Percentiles rank a stretch among this genome's conserved stretches.
Evolutionary conservation across 2,329 filamentous ascomycete genomes (phyloP).

Genomic region (Colletotrichum camelliae): DNA sequence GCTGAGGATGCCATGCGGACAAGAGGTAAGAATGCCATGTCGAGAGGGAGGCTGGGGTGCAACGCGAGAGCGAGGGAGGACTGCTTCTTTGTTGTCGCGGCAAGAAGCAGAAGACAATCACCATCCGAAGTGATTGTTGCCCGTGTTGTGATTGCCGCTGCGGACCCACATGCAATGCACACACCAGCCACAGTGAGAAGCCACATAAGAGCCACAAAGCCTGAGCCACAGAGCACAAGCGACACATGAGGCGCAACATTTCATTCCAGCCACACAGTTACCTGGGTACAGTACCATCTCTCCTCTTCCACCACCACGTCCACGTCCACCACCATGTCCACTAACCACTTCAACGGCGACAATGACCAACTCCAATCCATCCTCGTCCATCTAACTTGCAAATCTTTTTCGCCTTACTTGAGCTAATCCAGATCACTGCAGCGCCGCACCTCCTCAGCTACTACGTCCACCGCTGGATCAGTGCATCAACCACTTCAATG

Average conservation of each 20-base stretch:
- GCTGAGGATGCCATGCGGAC: neutral
- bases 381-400: neutral
- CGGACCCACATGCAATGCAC: neutral
- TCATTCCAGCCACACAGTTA: neutral
- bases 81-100: neutral
- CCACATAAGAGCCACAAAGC: too few relatives aligned
- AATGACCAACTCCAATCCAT: neutral
- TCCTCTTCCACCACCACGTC: neutral
- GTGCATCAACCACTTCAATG: too few relatives aligned
- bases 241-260: neutral
- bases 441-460: neutral
- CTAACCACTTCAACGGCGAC: neutral
- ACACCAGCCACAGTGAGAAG: too few relatives aligned
- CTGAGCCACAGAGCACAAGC: neutral
- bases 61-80: neutral
- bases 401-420: neutral
- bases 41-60: neutral
- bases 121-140: neutral
- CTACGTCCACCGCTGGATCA: too few relatives aligned
- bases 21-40: neutral
- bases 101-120: neutral
- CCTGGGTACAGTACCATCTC: neutral
- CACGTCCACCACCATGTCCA: too few relatives aligned
- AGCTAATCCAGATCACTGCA: neutral
- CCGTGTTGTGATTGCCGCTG: neutral